Base-by-base conservation (phyloP, 2,329 filamentous ascomycete species). In the Hypoxylon sp. region DNA sequence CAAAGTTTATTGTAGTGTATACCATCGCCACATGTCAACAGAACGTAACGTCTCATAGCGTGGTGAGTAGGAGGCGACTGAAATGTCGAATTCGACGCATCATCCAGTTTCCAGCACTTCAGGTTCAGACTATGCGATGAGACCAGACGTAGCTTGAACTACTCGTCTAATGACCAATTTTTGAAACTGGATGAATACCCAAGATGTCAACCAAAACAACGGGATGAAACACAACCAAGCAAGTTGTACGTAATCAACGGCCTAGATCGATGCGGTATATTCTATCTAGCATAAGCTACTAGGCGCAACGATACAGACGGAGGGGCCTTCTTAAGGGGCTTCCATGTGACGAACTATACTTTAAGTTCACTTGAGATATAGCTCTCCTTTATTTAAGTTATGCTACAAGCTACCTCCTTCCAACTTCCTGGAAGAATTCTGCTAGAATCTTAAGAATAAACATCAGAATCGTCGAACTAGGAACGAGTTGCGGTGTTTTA, bases 1-100 rank as follows among this genome's bases (percentile, higher is more conserved):
- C 27, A 57, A 27, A 47, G 55, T 68, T 65, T n/a, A 8, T 19
- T 11, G 29, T 60, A 17, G 17, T 37, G 52, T 7, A 53, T 15
- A 53, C 29, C 39, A 32, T 54, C 48, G 60, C 59, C 57, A 62
- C 53, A 60, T 10, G 8, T 15, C 37, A 10, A n/a, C 21, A 39
- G 57, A n/a, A 19, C 19, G 32, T n/a, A 46, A 37, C 11, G 17
- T 21, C 21, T 54, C 6, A 19, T 42, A 48, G 57, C 29, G 32
- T 27, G 8, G 6, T 29, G 35, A 52, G n/a, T n/a, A n/a, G n/a
- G n/a, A n/a, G n/a, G n/a, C n/a, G n/a, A n/a, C n/a, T n/a, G n/a
- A n/a, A n/a, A n/a, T n/a, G n/a, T n/a, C n/a, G n/a, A n/a, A n/a
- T 27, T 27, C 24, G 24, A 27, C 24, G 24, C 24, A 27, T 27